Evolutionary conservation across 2,329 filamentous ascomycete genomes (phyloP), one percentile per base, ranked within the genome.

Genomic region (Talaromyces pinophilus): DNA sequence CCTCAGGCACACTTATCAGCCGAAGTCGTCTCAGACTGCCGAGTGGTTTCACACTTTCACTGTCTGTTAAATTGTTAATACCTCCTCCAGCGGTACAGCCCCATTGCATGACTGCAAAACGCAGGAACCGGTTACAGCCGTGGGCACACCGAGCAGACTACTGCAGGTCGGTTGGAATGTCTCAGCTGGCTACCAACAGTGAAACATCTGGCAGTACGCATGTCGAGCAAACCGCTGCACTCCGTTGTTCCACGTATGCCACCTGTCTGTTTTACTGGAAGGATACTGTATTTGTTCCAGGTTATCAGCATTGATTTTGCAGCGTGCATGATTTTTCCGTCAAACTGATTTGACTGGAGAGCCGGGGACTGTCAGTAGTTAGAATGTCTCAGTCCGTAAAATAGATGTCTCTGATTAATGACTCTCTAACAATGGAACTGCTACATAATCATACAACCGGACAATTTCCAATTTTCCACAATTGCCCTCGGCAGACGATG

Each of bases 81-180:
- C 13, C 38, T 40, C 10, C 38, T 40, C 3, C 38, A 40, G 38
- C 38, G 38, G 17, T 42, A 42, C 40, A 42, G 40, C 40, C 40
- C 50, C 28, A 48, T 25, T 35, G 17, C n/a, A 57, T 10, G 25
- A 8, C 22, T 57, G 10, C 4, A 19, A 63, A 28, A 57, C 62
- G 54, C 54, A 59, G 62, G 50, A 64, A 64, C 50, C 25, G 35
- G 61, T 46, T 30, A 40, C 48, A n/a, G 54, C 52, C 50, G 50
- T 54, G 50, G 50, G 15, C 50, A 54, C 50, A n/a, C 50, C 50
- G 48, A 17, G 30, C n/a, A 57, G 33, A 52, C 46, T 62, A 62
- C 61, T 63, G 54, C 50, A 64, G 46, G 48, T 52, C 48, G 48
- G 61, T 15, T 48, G 59, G 42, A 50, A 63, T 63, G 60, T 63